phyloP scores from a whole-genome alignment of 2,329 filamentous ascomycete species.

The Aureobasidium sp. region DNA sequence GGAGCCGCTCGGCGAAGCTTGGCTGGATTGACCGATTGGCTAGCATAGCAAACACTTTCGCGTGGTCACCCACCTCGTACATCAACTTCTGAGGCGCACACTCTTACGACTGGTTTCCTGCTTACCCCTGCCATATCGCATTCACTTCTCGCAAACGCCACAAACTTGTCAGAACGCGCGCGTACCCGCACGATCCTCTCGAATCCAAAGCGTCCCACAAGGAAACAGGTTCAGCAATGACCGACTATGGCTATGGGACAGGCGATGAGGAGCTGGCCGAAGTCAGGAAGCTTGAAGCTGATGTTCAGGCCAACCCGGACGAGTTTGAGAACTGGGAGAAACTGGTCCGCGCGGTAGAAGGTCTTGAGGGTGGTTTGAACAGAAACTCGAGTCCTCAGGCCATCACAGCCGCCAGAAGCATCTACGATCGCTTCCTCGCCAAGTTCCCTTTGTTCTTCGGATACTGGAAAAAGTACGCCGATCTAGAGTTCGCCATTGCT shows the following conservation, averaged over 20 bases:
- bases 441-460: conserved; percentile 95
- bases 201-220: neutral
- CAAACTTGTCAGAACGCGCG: neutral
- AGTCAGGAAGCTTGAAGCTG: conserved; percentile 68
- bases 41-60: neutral
- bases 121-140: too few relatives aligned
- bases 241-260: conserved; percentile 65
- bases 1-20: neutral
- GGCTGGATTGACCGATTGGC: neutral
- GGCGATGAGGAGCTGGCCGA: conserved; percentile 76
- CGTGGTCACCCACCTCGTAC: neutral
- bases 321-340: conserved; percentile 95
- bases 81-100: neutral
- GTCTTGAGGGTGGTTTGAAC: conserved; percentile 85
- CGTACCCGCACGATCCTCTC: neutral
- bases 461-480: conserved; percentile 99
- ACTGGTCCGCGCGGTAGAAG: conserved; percentile 73
- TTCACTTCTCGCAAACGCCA: neutral
- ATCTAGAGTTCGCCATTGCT: conserved; percentile 92
- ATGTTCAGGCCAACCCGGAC: conserved; percentile 76
- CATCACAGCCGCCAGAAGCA: conserved; percentile 75
- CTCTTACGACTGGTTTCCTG: neutral
- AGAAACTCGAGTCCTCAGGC: conserved; percentile 94
- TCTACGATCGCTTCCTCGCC: conserved; percentile 85
- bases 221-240: conserved; percentile 43